Percentiles rank a stretch among this genome's conserved stretches.
Evolutionary conservation across 768 basidiomycete species (phyloP).

Genomic region (Tephrocybe sp.): DNA sequence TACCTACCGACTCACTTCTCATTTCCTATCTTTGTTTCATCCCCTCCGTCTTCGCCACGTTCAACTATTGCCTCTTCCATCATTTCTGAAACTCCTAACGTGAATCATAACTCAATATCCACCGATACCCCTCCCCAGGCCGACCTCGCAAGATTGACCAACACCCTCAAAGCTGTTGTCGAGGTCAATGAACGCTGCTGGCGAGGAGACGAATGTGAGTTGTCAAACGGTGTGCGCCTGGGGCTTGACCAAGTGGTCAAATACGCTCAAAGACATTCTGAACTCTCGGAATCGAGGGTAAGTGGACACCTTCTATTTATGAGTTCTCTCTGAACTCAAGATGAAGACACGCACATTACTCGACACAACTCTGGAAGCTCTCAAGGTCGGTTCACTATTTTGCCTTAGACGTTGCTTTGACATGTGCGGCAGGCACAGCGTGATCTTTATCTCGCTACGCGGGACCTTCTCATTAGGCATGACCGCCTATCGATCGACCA

Average conservation of each 20-base stretch:
- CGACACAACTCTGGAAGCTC: conserved; percentile 67
- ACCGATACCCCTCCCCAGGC: conserved; percentile 47
- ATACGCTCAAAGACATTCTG: conserved; percentile 70
- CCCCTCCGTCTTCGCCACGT: conserved; percentile 32
- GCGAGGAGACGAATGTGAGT: conserved; percentile 79
- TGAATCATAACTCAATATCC: conserved; percentile 25
- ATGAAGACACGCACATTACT: conserved; percentile 58
- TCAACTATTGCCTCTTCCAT: conserved; percentile 29
- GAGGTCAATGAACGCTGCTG: conserved; percentile 82
- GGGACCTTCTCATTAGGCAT: conserved; percentile 83
- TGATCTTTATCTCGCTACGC: conserved; percentile 82
- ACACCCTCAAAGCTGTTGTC: conserved; percentile 72
- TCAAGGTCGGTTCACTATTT: conserved; percentile 53
- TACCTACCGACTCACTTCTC: conserved; percentile 70
- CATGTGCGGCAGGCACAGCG: conserved; percentile 55
- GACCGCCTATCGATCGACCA: conserved; percentile 88
- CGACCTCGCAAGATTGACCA: conserved; percentile 79
- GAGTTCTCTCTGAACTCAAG: not conserved
- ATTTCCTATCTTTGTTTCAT: conserved; percentile 47
- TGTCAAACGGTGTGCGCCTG: conserved; percentile 72
- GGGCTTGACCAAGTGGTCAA: conserved; percentile 67
- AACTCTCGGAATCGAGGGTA: conserved; percentile 72
- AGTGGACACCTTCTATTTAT: conserved; percentile 20
- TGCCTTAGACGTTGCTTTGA: not conserved
- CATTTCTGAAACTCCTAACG: conserved; percentile 30